Conservation (phyloP, 2,329 filamentous ascomycete species). For the Chaetomium globosum region DNA sequence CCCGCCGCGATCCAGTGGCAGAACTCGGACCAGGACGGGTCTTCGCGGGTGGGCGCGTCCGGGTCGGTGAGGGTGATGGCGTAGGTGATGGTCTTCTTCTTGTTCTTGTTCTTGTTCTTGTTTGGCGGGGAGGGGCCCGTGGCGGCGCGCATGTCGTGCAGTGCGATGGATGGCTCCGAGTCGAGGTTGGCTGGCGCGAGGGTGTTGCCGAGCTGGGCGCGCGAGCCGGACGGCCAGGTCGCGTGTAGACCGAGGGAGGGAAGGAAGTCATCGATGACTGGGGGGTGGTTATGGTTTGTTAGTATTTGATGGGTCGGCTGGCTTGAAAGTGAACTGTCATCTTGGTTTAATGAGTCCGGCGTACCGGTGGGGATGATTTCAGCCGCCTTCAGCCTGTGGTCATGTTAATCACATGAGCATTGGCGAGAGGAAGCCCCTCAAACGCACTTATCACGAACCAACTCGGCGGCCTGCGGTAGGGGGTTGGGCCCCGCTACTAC, state of each 20-base stretch:
- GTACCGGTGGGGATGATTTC: slow-evolving; percentile 38
- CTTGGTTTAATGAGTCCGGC: neutral
- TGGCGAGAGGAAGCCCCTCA: neutral
- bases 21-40: slow-evolving; percentile 51
- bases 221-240: slow-evolving; percentile 49
- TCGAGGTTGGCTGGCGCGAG: slow-evolving; percentile 43
- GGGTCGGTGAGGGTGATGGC: slow-evolving; percentile 47
- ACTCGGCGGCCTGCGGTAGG: neutral
- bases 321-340: neutral
- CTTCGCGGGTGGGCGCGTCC: slow-evolving; percentile 47
- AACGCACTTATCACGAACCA: slow-evolving; percentile 25
- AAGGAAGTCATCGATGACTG: slow-evolving; percentile 62
- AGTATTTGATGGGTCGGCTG: neutral
- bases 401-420: neutral
- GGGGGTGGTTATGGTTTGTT: neutral
- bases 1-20: slow-evolving; percentile 50
- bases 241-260: slow-evolving; percentile 56
- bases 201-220: slow-evolving; percentile 57
- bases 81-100: slow-evolving; percentile 33
- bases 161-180: slow-evolving; percentile 40
- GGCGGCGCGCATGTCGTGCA: slow-evolving; percentile 20
- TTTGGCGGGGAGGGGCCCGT: neutral
- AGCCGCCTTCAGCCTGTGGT: slow-evolving; percentile 32
- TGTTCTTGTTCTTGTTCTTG: neutral
- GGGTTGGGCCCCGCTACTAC: neutral